Conservation (phyloP, 768 basidiomycete species). For the Trametes coccinea region DNA sequence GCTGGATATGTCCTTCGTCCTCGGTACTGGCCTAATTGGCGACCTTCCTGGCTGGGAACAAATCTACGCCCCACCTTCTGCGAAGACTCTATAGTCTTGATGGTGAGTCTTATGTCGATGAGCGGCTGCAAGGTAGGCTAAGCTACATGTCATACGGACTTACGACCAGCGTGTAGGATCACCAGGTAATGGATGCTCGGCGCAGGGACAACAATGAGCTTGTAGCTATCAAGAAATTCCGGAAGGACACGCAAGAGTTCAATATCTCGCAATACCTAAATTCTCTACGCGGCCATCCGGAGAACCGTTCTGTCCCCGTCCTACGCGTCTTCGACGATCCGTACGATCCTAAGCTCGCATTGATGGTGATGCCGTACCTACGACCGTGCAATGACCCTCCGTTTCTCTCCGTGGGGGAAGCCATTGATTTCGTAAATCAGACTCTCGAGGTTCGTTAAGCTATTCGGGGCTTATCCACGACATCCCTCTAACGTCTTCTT, state of each 20-base stretch:
- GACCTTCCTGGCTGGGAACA: slow-evolving; percentile 20
- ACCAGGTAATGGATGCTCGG: slow-evolving; percentile 22
- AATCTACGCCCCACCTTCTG: slow-evolving; percentile 12
- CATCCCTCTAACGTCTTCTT: not conserved
- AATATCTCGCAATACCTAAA: slow-evolving; percentile 4
- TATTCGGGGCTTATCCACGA: not conserved
- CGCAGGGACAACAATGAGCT: not conserved
- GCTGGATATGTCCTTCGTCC: slow-evolving; percentile 26
- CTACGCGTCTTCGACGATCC: slow-evolving; percentile 24
- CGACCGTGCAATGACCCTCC: slow-evolving; percentile 30
- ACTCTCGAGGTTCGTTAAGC: slow-evolving; percentile 21
- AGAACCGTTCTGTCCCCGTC: slow-evolving; percentile 30
- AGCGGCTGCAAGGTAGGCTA: no score
- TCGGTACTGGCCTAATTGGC: slow-evolving; percentile 17
- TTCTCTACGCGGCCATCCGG: slow-evolving; percentile 6
- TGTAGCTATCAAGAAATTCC: slow-evolving; percentile 20
- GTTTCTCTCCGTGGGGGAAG: slow-evolving; percentile 28
- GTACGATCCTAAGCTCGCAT: not conserved
- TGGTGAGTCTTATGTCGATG: slow-evolving; percentile 5
- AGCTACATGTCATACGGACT: no score
- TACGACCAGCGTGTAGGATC: no score
- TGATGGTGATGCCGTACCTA: slow-evolving; percentile 31
- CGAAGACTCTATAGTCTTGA: slow-evolving; percentile 15
- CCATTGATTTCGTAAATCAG: slow-evolving; percentile 21
- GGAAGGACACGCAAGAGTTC: slow-evolving; percentile 10